phyloP scores from a whole-genome alignment of 2,329 filamentous ascomycete species.

The Falciphora oryzae region DNA sequence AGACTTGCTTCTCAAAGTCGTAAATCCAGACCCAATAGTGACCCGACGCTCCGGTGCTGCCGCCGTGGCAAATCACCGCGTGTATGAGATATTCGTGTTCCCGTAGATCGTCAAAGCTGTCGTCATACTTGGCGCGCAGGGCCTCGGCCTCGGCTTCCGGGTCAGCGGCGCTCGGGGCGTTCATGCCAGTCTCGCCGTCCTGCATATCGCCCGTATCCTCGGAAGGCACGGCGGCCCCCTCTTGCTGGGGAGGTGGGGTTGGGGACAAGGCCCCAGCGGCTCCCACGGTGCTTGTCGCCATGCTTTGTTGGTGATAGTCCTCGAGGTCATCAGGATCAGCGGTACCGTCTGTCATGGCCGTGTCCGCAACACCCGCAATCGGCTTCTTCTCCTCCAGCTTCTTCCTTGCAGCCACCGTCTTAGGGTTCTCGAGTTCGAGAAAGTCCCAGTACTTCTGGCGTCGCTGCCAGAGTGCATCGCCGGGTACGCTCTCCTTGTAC shows the following conservation, averaged over 20 bases:
- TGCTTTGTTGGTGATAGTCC: not conserved
- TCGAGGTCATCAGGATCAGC: constrained; percentile 4
- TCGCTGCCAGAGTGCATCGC: constrained; percentile 55
- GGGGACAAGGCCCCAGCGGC: not conserved
- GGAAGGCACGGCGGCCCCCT: not conserved
- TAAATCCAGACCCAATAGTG: constrained; percentile 98
- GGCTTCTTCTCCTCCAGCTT: constrained; percentile 8
- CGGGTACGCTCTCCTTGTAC: constrained; percentile 66
- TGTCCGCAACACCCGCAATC: not conserved
- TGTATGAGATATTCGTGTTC: constrained; percentile 75
- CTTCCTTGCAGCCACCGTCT: not conserved
- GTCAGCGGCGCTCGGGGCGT: constrained; percentile 27
- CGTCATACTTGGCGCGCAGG: constrained; percentile 29
- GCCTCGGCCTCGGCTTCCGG: constrained; percentile 17
- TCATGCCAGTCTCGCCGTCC: constrained; percentile 17
- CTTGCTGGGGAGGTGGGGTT: not conserved
- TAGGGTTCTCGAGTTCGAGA: constrained; percentile 8
- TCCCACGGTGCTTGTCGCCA: not conserved
- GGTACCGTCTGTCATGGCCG: not conserved
- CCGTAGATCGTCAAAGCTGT: constrained; percentile 58
- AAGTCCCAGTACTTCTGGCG: constrained; percentile 70
- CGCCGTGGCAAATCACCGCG: constrained; percentile 87
- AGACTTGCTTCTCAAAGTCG: constrained; percentile 74
- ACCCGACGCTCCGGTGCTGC: constrained; percentile 59
- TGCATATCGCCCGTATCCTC: not conserved